A percentile compares a stretch with the other conserved stretches of the same genome.
Evolutionary conservation across 495 filamentous ascomycete species (phyloP).

Genomic region (Aspergillus ellipticus): DNA sequence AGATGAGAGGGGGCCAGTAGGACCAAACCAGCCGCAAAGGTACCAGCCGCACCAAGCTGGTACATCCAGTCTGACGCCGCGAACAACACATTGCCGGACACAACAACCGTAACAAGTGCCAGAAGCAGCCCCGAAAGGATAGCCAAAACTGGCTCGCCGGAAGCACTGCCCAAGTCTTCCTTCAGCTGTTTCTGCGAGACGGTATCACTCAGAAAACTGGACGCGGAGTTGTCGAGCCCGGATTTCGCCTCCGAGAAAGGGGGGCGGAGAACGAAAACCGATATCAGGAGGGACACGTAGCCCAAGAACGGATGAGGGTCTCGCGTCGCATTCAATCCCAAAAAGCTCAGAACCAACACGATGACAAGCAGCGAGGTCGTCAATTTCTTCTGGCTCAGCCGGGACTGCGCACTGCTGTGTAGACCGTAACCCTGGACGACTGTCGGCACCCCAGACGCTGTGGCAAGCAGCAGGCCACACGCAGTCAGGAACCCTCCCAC

Average conservation of each 20-base stretch:
- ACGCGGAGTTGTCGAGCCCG: conserved; percentile 24
- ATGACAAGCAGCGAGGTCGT: conserved; percentile 26
- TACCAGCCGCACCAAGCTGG: conserved; percentile 21
- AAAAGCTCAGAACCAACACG: conserved; percentile 26
- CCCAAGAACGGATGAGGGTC: conserved; percentile 35
- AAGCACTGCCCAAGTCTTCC: conserved; percentile 10
- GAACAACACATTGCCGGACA: conserved; percentile 24
- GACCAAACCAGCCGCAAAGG: conserved; percentile 30
- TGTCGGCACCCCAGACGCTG: conserved; percentile 39
- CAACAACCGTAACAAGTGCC: conserved; percentile 17
- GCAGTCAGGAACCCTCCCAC: conserved; percentile 53
- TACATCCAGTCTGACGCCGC: conserved; percentile 22
- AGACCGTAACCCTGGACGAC: conserved; percentile 14
- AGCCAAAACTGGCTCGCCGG: conserved; percentile 29
- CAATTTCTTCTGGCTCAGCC: conserved; percentile 28
- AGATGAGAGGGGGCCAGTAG: conserved; percentile 22
- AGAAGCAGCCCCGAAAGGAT: conserved; percentile 26
- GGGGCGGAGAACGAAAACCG: conserved; percentile 29
- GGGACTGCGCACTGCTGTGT: conserved; percentile 11
- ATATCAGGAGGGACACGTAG: conserved; percentile 43
- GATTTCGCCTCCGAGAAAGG: background rate
- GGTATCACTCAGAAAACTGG: conserved; percentile 4
- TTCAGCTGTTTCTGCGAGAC: conserved; percentile 13
- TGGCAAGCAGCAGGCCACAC: conserved; percentile 44
- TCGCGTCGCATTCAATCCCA: conserved; percentile 34